Base-by-base conservation (phyloP, 2,329 filamentous ascomycete species). In the Akanthomyces muscarius region DNA sequence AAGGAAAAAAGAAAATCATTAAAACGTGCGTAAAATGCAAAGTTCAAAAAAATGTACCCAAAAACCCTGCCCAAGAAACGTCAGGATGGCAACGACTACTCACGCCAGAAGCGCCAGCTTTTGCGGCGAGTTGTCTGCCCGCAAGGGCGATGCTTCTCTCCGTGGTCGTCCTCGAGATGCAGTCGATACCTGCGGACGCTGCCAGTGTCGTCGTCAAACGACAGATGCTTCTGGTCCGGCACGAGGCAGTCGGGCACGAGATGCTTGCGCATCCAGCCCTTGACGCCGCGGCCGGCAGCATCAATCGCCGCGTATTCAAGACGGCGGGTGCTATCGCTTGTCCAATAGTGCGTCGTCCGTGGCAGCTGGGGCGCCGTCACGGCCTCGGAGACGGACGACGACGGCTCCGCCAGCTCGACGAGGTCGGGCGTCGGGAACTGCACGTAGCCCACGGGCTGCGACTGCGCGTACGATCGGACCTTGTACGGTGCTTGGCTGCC, bases 291-390 rank as follows among this genome's bases (percentile, higher is more conserved):
- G 42, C 80, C 82, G 2, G 86, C 85, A 0, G 85, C 85, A 56
- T 89, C 86, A 47, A 89, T 89, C 62, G 86, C 86, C 0, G 85
- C 86, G 68, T 89, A 89, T 74, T 89, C 86, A 4, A 87, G 77
- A 13, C 85, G 78, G 4, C 86, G 80, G 0, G 86, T 88, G 60
- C 78, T 79, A 69, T 88, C 84, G 68, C 84, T 87, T 1, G 85
- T 88, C 86, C 86, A 89, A 74, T 88, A 89, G 69, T 88, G 84
- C 1, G 83, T 84, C 3, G 86, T 87, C 67, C 82, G 80, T 4
- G 83, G 83, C 14, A 83, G 85, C 2, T 78, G 76, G 3, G 77
- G 73, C 2, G 73, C 63, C 41, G 63, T 62, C 38, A 58, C 65
- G 54, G 68, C 64, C 14, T 55, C 63, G 11, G 64, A 65, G 65